Base-by-base conservation (phyloP, 805 yeast genomes). In the Candida yuanshanica region DNA sequence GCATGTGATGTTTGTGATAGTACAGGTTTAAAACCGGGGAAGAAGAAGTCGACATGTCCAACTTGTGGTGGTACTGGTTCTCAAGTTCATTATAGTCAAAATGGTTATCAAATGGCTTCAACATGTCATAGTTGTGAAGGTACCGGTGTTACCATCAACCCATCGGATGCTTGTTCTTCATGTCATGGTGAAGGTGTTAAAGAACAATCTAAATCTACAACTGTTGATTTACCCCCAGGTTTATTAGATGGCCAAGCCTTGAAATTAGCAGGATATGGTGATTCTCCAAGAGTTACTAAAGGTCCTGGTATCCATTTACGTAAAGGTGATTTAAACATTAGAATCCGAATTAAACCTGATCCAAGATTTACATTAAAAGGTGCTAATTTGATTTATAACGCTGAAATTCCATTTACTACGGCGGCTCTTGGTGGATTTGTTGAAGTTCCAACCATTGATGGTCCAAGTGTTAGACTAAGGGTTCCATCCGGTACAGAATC, bases 81-180 rank as follows among this genome's bases (percentile, higher is more conserved):
- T 26, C 79, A 83, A 14, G 83, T 89, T 17, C 97, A 91, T 54
- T 71, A 80, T 36, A 74, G 85, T 58, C 82, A 82, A 51, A 96
- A 95, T 4, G 98, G 98, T 0, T 93, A 91, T 75, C 96, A 90
- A 55, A 89, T 93, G 96, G 82, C 95, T 3, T 80, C 96, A 0
- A 88, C 96, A 11, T 93, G 99, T 73, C 72, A 72, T 37, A 67
- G 80, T 4, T 93, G 99, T 70, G 79, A 74, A 35, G 99, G 99
- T 32, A 68, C 85, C 6, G 99, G 99, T 40, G 93, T 88, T 1
- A 72, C 70, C 4, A 78, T 89, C 37, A 75, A 80, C 36, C 69
- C 74, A 16, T 65, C 69, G 12, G 89, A 88, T 57, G 78, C 79
- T 40, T 93, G 99, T 72, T 55, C 59, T 1, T 60, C 80, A 1